These are phyloP conservation scores for Globisporangium okanoganense DNA, from an alignment of 352 stramenopile genomes.

Conservation along the genomic window DNA sequence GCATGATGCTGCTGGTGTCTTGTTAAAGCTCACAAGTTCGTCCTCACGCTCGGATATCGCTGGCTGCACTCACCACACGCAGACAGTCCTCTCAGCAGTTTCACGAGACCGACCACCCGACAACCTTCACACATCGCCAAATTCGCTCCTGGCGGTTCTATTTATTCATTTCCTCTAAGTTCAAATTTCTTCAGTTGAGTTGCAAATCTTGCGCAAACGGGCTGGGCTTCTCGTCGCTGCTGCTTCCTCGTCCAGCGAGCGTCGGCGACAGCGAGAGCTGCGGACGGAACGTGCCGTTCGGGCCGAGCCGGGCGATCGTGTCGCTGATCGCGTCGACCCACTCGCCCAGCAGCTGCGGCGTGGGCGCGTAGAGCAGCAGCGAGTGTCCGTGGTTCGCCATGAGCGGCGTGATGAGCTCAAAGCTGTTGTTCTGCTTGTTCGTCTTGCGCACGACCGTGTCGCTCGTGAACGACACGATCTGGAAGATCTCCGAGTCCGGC, in stretches of 20 bases:
- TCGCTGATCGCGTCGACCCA: constrained; percentile 62
- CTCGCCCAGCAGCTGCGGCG: constrained; percentile 35
- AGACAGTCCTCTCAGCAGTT: neutral
- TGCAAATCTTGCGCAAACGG: neutral
- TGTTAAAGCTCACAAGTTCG: neutral
- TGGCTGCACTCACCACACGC: neutral
- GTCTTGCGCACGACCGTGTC: constrained; percentile 66
- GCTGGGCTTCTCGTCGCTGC: constrained; percentile 2
- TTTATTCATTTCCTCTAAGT: constrained; percentile 10
- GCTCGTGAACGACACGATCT: constrained; percentile 65
- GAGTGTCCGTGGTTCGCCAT: constrained; percentile 67
- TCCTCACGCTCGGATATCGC: neutral
- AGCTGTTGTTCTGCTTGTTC: constrained; percentile 72
- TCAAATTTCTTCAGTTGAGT: neutral
- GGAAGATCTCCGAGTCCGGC: constrained; percentile 59
- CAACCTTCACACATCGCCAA: neutral
- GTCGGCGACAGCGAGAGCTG: constrained; percentile 1
- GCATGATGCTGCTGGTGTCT: neutral
- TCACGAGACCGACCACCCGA: no score
- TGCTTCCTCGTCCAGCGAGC: constrained; percentile 2
- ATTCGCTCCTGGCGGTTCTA: constrained; percentile 3
- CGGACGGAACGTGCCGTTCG: neutral
- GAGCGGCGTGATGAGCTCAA: constrained; percentile 67
- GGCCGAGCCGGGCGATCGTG: constrained; percentile 30
- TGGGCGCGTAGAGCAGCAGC: constrained; percentile 61